Evolutionary conservation across 805 yeast species (phyloP), one percentile per base, ranked within the genome.

Genomic region (Ogataea nitratoaversa): DNA sequence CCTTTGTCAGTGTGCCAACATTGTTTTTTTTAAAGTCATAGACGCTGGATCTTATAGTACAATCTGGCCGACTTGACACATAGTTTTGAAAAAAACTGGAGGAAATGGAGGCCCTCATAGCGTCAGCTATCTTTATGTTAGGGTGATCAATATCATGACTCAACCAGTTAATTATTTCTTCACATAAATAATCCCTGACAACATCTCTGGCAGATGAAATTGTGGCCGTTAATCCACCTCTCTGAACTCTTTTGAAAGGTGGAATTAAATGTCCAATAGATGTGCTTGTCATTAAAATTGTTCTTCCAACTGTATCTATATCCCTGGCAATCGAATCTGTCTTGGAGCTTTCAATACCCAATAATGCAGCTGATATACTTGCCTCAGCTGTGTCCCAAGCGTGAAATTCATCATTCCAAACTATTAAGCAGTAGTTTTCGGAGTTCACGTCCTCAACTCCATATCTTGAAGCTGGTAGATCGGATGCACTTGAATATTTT

Each of bases 401-500:
- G 52, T 85, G 93, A 48, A 68, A 70, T 52, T 85, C 93, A 54
- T 85, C 95, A 57, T 85, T 85, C 84, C 90, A 85, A n/a, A 83
- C 65, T 18, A 81, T 54, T 24, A 84, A 65, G 31, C 67, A 61
- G 64, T 73, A 79, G 12, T 65, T 44, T 7, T 48, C 36, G 2
- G 67, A 43, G 48, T 71, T 69, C 8, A 17, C 18, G 47, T 70
- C 76, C 8, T 37, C 58, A 0, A 54, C 57, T 2, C 64, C 67
- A 41, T 71, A 71, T 19, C 47, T 49, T 17, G 46, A 47, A 3
- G 45, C 32, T 0, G 72, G 66, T 7, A 71, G 55, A 4, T 60
- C 47, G 2, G 71, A 53, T 13, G 48, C 38, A 24, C 68, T 57
- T 3, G 73, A 66, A 18, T 19, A 35, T 27, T 22, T 22, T 36